Percentiles rank a stretch among this genome's conserved stretches.
These are phyloP conservation scores for Aspergillus amoenus DNA, from an alignment of 2,329 filamentous ascomycete species.

Conservation along the genomic window DNA sequence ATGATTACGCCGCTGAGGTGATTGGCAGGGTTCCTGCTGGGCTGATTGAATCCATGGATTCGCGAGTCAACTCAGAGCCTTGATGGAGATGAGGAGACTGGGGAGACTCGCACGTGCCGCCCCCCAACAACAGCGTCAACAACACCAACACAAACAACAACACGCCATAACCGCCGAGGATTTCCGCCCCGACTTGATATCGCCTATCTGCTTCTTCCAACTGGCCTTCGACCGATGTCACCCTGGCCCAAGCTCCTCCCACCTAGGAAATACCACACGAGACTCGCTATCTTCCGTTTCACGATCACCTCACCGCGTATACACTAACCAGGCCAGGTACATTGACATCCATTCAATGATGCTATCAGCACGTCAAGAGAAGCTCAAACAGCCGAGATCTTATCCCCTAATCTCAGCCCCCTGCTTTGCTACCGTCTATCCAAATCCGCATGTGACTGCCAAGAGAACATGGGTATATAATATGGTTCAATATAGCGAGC, in stretches of 20 bases:
- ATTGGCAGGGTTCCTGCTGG: background rate
- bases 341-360: too few species aligned
- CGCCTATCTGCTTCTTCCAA: background rate
- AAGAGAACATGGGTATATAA: too few species aligned
- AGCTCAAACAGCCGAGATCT: background rate
- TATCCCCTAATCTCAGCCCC: background rate
- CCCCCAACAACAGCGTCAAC: too few species aligned
- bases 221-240: background rate
- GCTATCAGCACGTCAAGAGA: background rate
- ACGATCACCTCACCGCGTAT: background rate
- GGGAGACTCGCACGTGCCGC: too few species aligned
- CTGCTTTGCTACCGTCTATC: too few species aligned
- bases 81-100: too few species aligned
- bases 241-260: background rate
- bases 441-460: too few species aligned
- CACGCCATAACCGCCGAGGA: background rate
- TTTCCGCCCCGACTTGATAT: background rate
- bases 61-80: too few species aligned
- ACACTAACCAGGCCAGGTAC: too few species aligned
- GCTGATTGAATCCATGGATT: background rate
- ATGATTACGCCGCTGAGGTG: background rate
- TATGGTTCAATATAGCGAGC: too few species aligned
- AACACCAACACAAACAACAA: too few species aligned
- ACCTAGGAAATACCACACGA: background rate
- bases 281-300: background rate